Conservation (phyloP, 441 rosid genomes). For the Hura crepitans region DNA sequence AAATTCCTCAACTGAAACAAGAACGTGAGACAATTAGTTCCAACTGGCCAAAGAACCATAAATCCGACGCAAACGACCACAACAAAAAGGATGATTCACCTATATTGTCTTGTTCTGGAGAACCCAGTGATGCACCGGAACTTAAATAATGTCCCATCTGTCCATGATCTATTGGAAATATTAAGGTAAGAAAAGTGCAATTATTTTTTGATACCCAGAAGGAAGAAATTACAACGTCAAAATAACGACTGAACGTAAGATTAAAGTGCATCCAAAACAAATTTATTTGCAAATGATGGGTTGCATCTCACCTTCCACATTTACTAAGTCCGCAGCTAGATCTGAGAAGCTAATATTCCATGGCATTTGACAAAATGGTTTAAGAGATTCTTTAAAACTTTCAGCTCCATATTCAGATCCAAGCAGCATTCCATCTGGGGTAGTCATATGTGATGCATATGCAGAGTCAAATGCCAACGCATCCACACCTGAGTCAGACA, state of each 20-base stretch:
- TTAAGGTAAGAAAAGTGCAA: neutral
- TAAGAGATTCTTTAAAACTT: neutral
- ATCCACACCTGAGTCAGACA: constrained; percentile 22
- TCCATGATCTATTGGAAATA: constrained; percentile 1
- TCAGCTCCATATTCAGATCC: constrained; percentile 5
- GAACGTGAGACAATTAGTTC: neutral
- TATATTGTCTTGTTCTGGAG: neutral
- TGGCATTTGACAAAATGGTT: constrained; percentile 16
- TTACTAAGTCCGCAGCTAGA: constrained; percentile 22
- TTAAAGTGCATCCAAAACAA: neutral
- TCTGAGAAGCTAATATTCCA: constrained; percentile 28
- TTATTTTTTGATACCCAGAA: too few species aligned
- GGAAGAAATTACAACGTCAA: too few species aligned
- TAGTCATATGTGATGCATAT: constrained; percentile 21
- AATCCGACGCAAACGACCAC: neutral
- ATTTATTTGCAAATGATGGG: neutral
- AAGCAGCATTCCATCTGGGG: neutral
- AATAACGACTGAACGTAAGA: too few species aligned
- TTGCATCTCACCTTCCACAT: constrained; percentile 28
- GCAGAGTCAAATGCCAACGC: constrained; percentile 24
- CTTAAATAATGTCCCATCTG: constrained; percentile 6
- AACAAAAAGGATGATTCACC: neutral
- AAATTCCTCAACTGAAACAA: constrained; percentile 21
- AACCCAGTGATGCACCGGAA: constrained; percentile 7
- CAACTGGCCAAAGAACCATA: neutral